phyloP scores from a whole-genome alignment of 306 rosid genomes.

The Albizia julibrissin region DNA sequence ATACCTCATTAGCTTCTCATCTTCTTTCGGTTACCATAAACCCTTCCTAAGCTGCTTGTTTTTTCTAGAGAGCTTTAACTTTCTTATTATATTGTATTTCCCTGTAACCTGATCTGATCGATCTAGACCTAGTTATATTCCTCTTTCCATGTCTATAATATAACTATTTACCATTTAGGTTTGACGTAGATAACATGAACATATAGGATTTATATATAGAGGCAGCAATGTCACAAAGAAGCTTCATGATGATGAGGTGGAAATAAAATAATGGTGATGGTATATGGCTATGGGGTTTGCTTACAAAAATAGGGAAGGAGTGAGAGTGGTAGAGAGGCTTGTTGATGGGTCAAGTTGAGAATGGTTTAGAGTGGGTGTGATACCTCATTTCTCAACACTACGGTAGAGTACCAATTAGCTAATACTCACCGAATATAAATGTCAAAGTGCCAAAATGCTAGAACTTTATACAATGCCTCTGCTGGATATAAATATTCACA shows the following conservation, averaged over 20 bases:
- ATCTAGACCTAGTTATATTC: conserved; percentile 5
- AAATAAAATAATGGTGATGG: conserved; percentile 37
- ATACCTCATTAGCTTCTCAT: too few relatives aligned
- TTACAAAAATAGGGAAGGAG: conserved; percentile 66
- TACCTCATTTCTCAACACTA: too few relatives aligned
- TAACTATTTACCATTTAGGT: conserved; percentile 27
- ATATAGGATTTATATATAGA: conserved; percentile 46
- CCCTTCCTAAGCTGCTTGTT: conserved; percentile 73
- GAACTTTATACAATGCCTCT: too few relatives aligned
- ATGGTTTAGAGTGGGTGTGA: conserved; percentile 99
- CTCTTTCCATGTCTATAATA: background rate
- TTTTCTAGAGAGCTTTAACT: conserved; percentile 49
- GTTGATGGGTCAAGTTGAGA: conserved; percentile 96
- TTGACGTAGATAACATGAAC: conserved; percentile 46
- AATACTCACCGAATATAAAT: too few relatives aligned
- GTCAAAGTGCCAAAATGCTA: too few relatives aligned
- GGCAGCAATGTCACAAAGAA: conserved; percentile 37
- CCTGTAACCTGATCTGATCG: too few relatives aligned
- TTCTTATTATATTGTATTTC: conserved; percentile 54
- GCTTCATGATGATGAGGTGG: conserved; percentile 72
- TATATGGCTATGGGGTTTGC: conserved; percentile 94
- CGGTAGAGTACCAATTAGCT: too few relatives aligned
- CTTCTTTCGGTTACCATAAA: conserved; percentile 95
- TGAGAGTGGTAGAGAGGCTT: conserved; percentile 35
- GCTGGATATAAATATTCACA: too few relatives aligned